Evolutionary conservation across 192 early-diverging fungal genomes (phyloP), one percentile per base, ranked within the genome.

Genomic region (Backusella liffmaniae): DNA sequence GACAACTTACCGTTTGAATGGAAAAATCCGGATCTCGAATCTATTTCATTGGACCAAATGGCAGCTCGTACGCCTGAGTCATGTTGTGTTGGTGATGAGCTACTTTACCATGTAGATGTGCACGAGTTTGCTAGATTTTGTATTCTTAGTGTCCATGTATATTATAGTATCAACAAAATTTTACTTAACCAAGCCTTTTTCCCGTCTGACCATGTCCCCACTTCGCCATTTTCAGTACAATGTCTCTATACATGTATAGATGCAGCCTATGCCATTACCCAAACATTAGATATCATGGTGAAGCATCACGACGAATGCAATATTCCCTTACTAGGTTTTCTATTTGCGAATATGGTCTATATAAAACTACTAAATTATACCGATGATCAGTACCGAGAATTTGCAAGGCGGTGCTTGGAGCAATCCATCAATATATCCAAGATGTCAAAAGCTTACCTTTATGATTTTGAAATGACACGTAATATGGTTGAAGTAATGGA

Each of bases 131-230:
- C 72, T 15, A 66, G 69, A 49, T 79, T 70, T 62, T 83, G 82
- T 68, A 73, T 83, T 15, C 36, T 83, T 3, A 73, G 70, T 41
- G 70, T 79, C 15, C 77, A 83, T 70, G 59, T 78, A 1, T 73
- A 77, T 53, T 83, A 79, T 71, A 70, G 79, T 59, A 79, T 83
- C 67, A 83, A 83, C 74, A 74, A 76, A 39, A 83, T 83, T 32
- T 72, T 83, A 0, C 62, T 83, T 8, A 74, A 83, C 68, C 77
- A 79, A 53, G 56, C 82, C 7, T 83, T 83, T 41, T 83, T 83
- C 73, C 69, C 82, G 2, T 75, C 82, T 5, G 78, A 83, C 29
- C 78, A 67, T 53, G 56, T 79, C 23, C 82, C 82, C 0, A 72
- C 67, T 21, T 68, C 75, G 12, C 35, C 56, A 13, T 79, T 83